A percentile compares a stretch with the other conserved stretches of the same genome.
phyloP scores from a whole-genome alignment of 1,139 yeast species.

The Debaryomycetaceae sp. region DNA sequence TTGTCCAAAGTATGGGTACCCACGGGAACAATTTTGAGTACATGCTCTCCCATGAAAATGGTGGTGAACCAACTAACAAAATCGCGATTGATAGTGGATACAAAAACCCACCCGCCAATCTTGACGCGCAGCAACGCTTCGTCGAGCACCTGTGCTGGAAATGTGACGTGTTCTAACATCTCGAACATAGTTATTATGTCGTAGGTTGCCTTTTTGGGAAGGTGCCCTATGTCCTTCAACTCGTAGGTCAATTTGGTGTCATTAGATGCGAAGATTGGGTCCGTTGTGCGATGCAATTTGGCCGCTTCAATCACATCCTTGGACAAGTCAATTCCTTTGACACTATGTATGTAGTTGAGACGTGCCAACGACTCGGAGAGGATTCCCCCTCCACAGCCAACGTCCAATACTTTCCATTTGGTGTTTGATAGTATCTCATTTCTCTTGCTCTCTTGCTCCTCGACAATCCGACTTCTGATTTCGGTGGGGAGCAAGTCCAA shows the following conservation, averaged over 20 bases:
- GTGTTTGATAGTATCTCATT: constrained; percentile 30
- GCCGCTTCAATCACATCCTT: constrained; percentile 82
- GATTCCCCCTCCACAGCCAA: constrained; percentile 98
- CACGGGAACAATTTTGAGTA: constrained; percentile 75
- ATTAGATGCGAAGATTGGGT: constrained; percentile 42
- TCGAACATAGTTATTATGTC: constrained; percentile 91
- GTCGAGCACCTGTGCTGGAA: constrained; percentile 67
- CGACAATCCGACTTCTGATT: constrained; percentile 42
- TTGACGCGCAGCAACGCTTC: constrained; percentile 65
- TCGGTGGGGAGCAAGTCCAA: constrained; percentile 58
- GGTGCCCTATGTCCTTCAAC: constrained; percentile 57
- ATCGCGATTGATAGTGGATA: constrained; percentile 91
- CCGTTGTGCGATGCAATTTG: constrained; percentile 56
- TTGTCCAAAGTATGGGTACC: constrained; percentile 90
- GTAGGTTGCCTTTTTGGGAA: constrained; percentile 42
- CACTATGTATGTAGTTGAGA: constrained; percentile 55
- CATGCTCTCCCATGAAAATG: constrained; percentile 81
- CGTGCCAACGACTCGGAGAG: constrained; percentile 85
- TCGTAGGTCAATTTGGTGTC: constrained; percentile 51
- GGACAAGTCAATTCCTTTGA: constrained; percentile 82
- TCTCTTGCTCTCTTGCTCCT: constrained; percentile 44
- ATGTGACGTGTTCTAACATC: constrained; percentile 88
- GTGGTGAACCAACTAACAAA: constrained; percentile 90
- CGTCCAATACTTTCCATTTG: constrained; percentile 62
- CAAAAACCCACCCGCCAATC: constrained; percentile 79